Evolutionary conservation across 345 rosid species (phyloP).

Genomic region (Lepidium aucheri): DNA sequence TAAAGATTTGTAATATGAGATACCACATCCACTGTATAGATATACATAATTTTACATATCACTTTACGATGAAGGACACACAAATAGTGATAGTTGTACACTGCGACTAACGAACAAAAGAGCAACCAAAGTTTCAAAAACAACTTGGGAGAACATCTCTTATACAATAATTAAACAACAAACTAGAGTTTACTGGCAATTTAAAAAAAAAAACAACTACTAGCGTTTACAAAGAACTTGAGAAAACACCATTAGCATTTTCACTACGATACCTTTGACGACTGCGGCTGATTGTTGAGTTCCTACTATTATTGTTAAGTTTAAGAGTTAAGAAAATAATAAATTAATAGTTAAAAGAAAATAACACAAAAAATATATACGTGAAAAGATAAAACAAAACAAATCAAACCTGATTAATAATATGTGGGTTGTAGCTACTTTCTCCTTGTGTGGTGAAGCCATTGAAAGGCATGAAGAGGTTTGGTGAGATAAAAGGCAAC

Average conservation of each 20-base stretch:
- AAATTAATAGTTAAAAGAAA: not conserved
- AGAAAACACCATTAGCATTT: not conserved
- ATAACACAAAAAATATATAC: not conserved
- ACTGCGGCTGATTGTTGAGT: not conserved
- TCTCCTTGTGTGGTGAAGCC: not conserved
- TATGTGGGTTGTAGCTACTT: not conserved
- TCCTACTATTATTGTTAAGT: not conserved
- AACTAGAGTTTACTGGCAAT: too few species aligned
- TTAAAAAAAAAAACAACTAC: too few species aligned
- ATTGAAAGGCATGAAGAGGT: not conserved
- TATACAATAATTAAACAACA: not conserved
- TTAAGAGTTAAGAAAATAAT: not conserved
- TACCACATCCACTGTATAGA: too few species aligned
- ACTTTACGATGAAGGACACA: too few species aligned
- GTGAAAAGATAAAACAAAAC: not conserved
- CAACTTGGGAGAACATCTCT: not conserved
- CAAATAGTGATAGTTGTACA: too few species aligned
- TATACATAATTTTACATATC: too few species aligned
- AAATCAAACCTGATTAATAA: not conserved
- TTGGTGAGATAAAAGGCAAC: not conserved
- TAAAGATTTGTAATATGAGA: too few species aligned
- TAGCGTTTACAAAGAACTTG: not conserved
- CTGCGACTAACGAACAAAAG: not conserved
- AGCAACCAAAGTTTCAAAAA: not conserved
- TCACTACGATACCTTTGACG: not conserved